phyloP scores from a whole-genome alignment of 805 yeast genomes.

The Saccharomycopsis malanga region DNA sequence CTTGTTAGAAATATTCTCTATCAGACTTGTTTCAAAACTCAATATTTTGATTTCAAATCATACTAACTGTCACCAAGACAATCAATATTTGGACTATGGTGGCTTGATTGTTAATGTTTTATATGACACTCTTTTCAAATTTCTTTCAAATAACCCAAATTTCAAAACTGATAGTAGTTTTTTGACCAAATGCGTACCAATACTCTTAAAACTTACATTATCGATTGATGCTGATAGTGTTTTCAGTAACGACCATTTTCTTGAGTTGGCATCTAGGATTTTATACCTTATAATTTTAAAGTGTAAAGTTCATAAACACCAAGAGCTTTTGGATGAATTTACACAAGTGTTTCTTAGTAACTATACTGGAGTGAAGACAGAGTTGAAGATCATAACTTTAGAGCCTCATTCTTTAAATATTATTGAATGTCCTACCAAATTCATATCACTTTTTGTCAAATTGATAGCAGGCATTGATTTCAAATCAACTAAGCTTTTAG shows the following conservation, averaged over 20 bases:
- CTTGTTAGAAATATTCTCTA: conserved; percentile 33
- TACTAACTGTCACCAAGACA: conserved; percentile 2
- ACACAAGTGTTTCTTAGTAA: conserved; percentile 30
- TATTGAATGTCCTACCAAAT: conserved; percentile 23
- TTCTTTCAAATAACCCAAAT: not conserved
- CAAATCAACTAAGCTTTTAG: conserved; percentile 4
- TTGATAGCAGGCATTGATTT: conserved; percentile 45
- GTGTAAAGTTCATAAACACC: conserved; percentile 32
- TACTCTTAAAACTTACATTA: conserved; percentile 27
- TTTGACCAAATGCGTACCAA: conserved; percentile 38
- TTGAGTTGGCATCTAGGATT: conserved; percentile 30
- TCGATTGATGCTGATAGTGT: conserved; percentile 10
- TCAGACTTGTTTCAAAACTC: conserved; percentile 32
- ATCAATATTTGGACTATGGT: conserved; percentile 7
- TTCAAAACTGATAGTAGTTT: conserved; percentile 28
- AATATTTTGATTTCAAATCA: conserved; percentile 20
- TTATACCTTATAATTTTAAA: conserved; percentile 31
- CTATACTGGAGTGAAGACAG: not conserved
- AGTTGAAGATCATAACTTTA: not conserved
- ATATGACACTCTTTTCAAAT: conserved; percentile 11
- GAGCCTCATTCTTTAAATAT: not conserved
- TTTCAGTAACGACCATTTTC: conserved; percentile 17
- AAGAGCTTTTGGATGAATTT: conserved; percentile 35
- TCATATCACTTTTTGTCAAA: conserved; percentile 37
- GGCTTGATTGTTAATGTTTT: conserved; percentile 13